These are phyloP conservation scores for Handroanthus guayacan DNA, from an alignment of 257 asterid genomes.

Conservation along the genomic window DNA sequence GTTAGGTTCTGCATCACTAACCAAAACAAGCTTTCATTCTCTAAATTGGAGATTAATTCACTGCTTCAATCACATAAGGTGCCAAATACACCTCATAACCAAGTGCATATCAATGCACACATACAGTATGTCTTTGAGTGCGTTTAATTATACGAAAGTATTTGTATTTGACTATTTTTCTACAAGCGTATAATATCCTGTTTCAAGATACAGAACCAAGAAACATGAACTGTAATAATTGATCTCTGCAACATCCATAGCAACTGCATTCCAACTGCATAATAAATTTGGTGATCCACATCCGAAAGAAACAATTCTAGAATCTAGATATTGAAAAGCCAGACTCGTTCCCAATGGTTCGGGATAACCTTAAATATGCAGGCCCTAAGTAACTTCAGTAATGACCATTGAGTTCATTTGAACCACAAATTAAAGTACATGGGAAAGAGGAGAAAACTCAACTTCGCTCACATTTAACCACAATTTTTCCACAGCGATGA, in stretches of 20 bases:
- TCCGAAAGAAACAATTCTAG: neutral
- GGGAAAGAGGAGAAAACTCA: neutral
- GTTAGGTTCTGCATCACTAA: too few species aligned
- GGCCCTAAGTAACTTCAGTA: neutral
- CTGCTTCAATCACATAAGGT: too few species aligned
- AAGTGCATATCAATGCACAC: too few species aligned
- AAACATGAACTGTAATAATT: neutral
- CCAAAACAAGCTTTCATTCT: too few species aligned
- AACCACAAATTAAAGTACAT: neutral
- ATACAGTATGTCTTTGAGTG: too few species aligned
- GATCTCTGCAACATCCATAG: neutral
- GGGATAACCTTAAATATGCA: too few species aligned
- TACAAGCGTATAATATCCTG: neutral
- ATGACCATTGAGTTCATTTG: neutral
- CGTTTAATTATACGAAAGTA: too few species aligned
- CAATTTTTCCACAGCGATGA: neutral
- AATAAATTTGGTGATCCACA: slow-evolving; percentile 1
- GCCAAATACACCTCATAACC: too few species aligned
- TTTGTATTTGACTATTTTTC: neutral
- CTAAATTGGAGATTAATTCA: too few species aligned
- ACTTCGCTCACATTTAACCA: neutral
- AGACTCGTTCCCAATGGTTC: neutral
- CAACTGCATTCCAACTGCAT: slow-evolving; percentile 13
- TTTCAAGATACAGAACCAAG: neutral
- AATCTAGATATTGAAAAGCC: neutral